Conservation (phyloP, 768 basidiomycete species). For the Auricularia sp. region DNA sequence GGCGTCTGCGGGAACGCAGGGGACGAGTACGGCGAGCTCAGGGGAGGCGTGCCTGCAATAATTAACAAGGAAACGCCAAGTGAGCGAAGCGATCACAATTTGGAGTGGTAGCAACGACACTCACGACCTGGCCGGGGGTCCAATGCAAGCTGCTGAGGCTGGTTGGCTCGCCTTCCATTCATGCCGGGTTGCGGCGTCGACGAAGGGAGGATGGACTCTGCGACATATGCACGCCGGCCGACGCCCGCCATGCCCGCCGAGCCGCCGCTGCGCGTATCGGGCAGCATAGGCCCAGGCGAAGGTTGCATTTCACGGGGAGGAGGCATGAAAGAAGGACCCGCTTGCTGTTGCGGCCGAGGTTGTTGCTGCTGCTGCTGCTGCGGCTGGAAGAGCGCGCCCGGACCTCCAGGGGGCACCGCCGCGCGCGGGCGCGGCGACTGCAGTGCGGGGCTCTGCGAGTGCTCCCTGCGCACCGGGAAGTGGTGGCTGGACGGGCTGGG, state of each 20-base stretch:
- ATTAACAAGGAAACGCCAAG: conserved; percentile 12
- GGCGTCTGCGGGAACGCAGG: conserved; percentile 21
- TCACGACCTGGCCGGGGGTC: conserved; percentile 23
- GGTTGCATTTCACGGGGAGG: neutral
- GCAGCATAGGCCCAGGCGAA: neutral
- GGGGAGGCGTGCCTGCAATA: conserved; percentile 25
- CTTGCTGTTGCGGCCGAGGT: conserved; percentile 2
- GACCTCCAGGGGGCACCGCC: neutral
- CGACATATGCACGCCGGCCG: conserved; percentile 26
- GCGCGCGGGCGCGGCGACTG: neutral
- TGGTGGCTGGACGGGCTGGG: neutral
- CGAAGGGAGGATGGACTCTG: conserved; percentile 17
- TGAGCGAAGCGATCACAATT: conserved; percentile 7
- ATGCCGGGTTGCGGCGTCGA: conserved; percentile 12
- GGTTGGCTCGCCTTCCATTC: conserved; percentile 22
- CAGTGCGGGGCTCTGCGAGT: neutral
- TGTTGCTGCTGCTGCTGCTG: conserved; percentile 3
- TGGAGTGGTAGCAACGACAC: conserved; percentile 3
- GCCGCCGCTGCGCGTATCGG: conserved; percentile 17
- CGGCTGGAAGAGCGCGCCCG: neutral
- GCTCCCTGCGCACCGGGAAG: neutral
- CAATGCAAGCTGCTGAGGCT: conserved; percentile 38
- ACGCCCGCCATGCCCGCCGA: conserved; percentile 30
- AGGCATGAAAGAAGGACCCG: neutral
- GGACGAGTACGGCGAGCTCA: conserved; percentile 36